phyloP scores from a whole-genome alignment of 306 rosid genomes.

The apple (Malus domestica) region ASM211411v1 NC_041803.1:2520501-2521000 shows the following conservation, averaged over 20 bases:
- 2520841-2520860: constrained; percentile 60
- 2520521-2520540: constrained; percentile 82
- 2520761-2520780: neutral
- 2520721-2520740: constrained; percentile 1
- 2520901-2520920: constrained; percentile 33
- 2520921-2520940: constrained; percentile 29
- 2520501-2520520: constrained; percentile 75
- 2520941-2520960: constrained; percentile 31
- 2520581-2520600: constrained; percentile 95
- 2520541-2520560: constrained; percentile 97
- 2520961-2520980: constrained; percentile 43
- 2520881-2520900: constrained; percentile 78
- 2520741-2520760: constrained; percentile 8
- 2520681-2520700: neutral
- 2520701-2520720: neutral
- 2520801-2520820: constrained; percentile 15
- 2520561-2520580: constrained; percentile 94
- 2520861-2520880: constrained; percentile 90
- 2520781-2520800: constrained; percentile 1
- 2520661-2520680: neutral
- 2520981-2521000: constrained; percentile 58
- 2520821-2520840: constrained; percentile 77
- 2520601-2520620: constrained; percentile 10
- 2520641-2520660: neutral
- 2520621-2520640: neutral